Evolutionary conservation across 257 asterid genomes (phyloP), one percentile per base, ranked within the genome.

Genomic region (Lycium barbarum): DNA sequence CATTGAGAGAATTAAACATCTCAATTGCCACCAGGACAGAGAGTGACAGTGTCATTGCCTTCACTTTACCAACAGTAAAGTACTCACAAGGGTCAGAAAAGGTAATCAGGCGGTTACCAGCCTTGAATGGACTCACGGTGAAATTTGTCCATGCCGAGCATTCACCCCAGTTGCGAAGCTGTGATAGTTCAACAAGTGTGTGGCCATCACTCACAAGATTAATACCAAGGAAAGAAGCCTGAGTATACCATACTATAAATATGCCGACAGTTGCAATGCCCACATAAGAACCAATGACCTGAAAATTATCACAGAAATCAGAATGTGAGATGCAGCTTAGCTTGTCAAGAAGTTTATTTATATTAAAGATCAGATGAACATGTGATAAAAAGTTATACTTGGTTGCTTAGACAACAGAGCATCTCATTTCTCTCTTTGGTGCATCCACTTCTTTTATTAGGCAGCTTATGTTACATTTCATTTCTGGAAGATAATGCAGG

Each of bases 91-190:
- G 97, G 84, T 93, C 73, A 13, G 91, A 82, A 86, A 93, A 93
- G 12, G 92, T 67, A 59, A 94, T 87, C 74, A 76, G 55, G 35
- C 93, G 89, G 62, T 92, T 94, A 12, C 94, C 93, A 20, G 59
- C 95, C 2, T 88, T 91, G 91, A 93, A 94, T 5, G 98, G 97
- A 70, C 97, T 84, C 33, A 88, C 94, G 1, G 92, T 92, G 84
- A 94, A 94, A 84, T 93, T 91, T n/a, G 92, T 67, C 99, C 99
- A 95, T 0, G 94, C 85, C 38, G 94, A 84, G 91, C 99, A 95
- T 58, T 91, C 93, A 58, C 99, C 97, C 99, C 99, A 95, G 91
- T 91, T 90, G 54, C 95, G 97, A 65, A 95, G 98, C 90, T 93
- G 94, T 63, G 97, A 92, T 33, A 94, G 90, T 61, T 89, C 88